phyloP scores from a whole-genome alignment of 257 asterid species.

The Nicotiana sylvestris region DNA sequence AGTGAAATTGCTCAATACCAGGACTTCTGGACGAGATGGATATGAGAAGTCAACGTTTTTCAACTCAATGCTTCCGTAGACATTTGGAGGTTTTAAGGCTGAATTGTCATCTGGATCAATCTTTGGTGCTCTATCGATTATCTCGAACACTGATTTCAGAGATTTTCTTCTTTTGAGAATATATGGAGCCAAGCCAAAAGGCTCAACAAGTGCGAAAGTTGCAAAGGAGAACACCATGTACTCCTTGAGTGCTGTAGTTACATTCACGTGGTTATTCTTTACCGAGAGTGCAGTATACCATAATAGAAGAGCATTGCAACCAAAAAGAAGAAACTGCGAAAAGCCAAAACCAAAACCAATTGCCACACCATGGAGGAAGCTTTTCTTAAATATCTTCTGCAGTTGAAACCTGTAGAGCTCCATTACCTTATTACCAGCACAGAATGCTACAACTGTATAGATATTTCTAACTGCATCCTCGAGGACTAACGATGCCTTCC shows the following conservation, averaged over 20 bases:
- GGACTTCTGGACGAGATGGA: constrained; percentile 87
- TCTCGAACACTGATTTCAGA: constrained; percentile 79
- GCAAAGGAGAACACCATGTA: constrained; percentile 99
- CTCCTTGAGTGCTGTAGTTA: constrained; percentile 86
- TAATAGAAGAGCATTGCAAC: constrained; percentile 93
- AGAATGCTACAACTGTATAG: constrained; percentile 94
- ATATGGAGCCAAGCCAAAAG: constrained; percentile 98
- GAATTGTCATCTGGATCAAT: constrained; percentile 93
- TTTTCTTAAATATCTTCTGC: constrained; percentile 75
- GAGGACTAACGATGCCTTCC: constrained; percentile 95
- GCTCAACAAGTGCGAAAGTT: constrained; percentile 96
- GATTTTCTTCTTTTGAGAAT: constrained; percentile 94
- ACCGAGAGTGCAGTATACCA: constrained; percentile 93
- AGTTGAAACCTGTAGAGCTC: constrained; percentile 91
- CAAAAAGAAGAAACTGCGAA: constrained; percentile 97
- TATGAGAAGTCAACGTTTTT: constrained; percentile 87
- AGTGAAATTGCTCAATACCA: constrained; percentile 96
- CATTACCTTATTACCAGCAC: constrained; percentile 99
- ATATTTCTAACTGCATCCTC: constrained; percentile 98
- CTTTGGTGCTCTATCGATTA: constrained; percentile 85
- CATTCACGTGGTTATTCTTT: constrained; percentile 46
- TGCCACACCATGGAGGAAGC: constrained; percentile 96
- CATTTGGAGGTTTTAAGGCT: constrained; percentile 95
- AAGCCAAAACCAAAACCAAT: constrained; percentile 96
- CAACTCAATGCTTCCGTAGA: constrained; percentile 94